Conservation (phyloP, 78 protist genomes). For the Dictyostelium discoideum region dicty_2.7 NC_007088.5:7722001-7722500, state of each 20-base stretch:
- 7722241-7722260: slow-evolving; percentile 98
- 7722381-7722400: slow-evolving; percentile 49
- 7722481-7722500: slow-evolving; percentile 70
- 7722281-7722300: slow-evolving; percentile 98
- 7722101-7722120: slow-evolving; percentile 88
- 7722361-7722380: slow-evolving; percentile 51
- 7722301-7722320: slow-evolving; percentile 98
- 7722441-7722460: slow-evolving; percentile 37
- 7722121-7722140: slow-evolving; percentile 97
- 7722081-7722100: slow-evolving; percentile 93
- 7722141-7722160: slow-evolving; percentile 97
- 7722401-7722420: slow-evolving; percentile 58
- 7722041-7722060: slow-evolving; percentile 95
- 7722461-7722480: slow-evolving; percentile 72
- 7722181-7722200: slow-evolving; percentile 91
- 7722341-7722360: slow-evolving; percentile 93
- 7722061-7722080: slow-evolving; percentile 98
- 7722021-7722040: slow-evolving; percentile 92
- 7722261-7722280: slow-evolving; percentile 97
- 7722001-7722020: slow-evolving; percentile 94
- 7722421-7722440: slow-evolving; percentile 78
- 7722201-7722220: slow-evolving; percentile 96
- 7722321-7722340: slow-evolving; percentile 99
- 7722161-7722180: slow-evolving; percentile 96
- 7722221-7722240: slow-evolving; percentile 81